Conservation (phyloP, 2,329 filamentous ascomycete genomes). For the Penicillium sp. region DNA sequence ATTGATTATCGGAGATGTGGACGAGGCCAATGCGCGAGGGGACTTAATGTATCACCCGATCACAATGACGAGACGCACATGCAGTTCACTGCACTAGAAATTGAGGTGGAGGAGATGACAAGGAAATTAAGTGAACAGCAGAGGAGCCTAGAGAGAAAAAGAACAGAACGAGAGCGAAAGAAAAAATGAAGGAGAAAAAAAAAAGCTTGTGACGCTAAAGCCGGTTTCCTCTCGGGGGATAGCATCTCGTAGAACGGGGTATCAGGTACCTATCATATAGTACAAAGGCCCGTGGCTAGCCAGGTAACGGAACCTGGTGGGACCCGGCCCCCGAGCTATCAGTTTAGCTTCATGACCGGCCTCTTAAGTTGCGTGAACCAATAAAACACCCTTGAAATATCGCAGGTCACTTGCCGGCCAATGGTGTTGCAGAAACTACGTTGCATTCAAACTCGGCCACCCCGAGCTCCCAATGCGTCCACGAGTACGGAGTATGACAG, state of each 20-base stretch:
- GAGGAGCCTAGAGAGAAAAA: neutral
- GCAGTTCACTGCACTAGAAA: neutral
- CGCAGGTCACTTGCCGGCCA: neutral
- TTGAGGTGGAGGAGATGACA: no score
- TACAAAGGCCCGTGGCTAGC: neutral
- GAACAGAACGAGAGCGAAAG: neutral
- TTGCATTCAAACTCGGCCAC: constrained; percentile 1
- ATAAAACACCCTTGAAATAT: neutral
- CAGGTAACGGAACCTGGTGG: constrained; percentile 1
- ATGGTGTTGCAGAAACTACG: neutral
- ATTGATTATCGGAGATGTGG: neutral
- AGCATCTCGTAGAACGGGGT: constrained; percentile 1
- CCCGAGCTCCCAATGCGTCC: neutral
- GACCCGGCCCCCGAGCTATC: constrained; percentile 1
- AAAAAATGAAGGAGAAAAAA: neutral
- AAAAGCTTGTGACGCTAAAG: neutral
- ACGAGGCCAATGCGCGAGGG: neutral
- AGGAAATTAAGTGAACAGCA: no score
- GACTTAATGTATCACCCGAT: constrained; percentile 4
- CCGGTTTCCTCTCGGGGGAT: neutral
- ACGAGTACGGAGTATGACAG: neutral
- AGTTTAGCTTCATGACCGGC: neutral
- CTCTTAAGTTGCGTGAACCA: neutral
- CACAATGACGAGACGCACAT: neutral
- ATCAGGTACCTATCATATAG: constrained; percentile 2